Evolutionary conservation across 179 eudicot genomes (phyloP).

Genomic region (Silene coronaria): DNA sequence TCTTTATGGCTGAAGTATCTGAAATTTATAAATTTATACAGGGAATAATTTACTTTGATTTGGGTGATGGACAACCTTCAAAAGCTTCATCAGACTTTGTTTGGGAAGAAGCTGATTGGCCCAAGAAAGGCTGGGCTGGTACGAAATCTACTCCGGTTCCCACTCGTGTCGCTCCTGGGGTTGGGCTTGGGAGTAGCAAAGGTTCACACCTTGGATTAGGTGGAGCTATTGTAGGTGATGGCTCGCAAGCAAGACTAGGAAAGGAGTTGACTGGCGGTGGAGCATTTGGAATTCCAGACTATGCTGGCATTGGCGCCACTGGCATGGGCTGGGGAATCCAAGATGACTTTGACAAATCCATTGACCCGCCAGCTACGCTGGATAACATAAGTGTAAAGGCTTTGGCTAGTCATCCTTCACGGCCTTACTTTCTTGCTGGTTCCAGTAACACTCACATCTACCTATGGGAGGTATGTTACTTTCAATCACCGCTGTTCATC

Average conservation of each 20-base stretch:
- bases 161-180: conserved; percentile 69
- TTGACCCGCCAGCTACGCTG: conserved; percentile 82
- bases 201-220: conserved; percentile 71
- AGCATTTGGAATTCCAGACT: conserved; percentile 68
- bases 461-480: conserved; percentile 81
- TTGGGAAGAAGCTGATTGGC: conserved; percentile 95
- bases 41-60: conserved; percentile 78
- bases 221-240: conserved; percentile 68
- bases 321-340: conserved; percentile 84
- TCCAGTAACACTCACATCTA: conserved; percentile 81
- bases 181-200: conserved; percentile 61
- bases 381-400: conserved; percentile 63
- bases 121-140: conserved; percentile 87
- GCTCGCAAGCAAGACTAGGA: conserved; percentile 44
- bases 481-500: conserved; percentile 6
- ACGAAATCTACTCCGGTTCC: conserved; percentile 69
- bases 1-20: conserved; percentile 7
- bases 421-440: conserved; percentile 88
- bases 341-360: conserved; percentile 64
- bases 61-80: conserved; percentile 49
- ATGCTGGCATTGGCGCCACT: conserved; percentile 64
- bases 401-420: conserved; percentile 83
- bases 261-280: conserved; percentile 53
- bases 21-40: conserved; percentile 26
- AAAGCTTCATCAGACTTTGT: conserved; percentile 48